Evolutionary conservation across 1,284 basidiomycete genomes (phyloP).

Genomic region (Athelia psychrophila): DNA sequence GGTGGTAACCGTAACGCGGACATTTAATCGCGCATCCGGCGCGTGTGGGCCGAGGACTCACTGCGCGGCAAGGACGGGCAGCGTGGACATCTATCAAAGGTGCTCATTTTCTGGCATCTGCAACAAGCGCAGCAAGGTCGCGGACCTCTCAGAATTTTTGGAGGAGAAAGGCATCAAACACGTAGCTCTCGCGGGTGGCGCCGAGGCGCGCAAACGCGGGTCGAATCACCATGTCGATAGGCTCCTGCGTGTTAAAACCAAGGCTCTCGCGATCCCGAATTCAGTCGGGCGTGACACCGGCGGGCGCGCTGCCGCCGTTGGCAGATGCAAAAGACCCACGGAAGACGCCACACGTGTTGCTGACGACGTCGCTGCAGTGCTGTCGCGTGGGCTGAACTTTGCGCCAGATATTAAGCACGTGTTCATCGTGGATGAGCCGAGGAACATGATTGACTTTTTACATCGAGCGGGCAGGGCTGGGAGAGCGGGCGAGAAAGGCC

Average conservation of each 20-base stretch:
- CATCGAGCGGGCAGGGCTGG: slow-evolving; percentile 86
- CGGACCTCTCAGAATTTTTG: slow-evolving; percentile 55
- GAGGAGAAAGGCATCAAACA: slow-evolving; percentile 58
- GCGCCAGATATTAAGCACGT: slow-evolving; percentile 72
- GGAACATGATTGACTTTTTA: slow-evolving; percentile 87
- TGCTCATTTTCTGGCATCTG: slow-evolving; percentile 85
- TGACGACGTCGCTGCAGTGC: slow-evolving; percentile 88
- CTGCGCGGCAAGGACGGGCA: slow-evolving; percentile 25
- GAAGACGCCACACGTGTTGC: slow-evolving; percentile 60
- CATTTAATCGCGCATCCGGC: slow-evolving; percentile 55
- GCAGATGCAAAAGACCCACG: slow-evolving; percentile 19
- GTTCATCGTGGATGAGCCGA: slow-evolving; percentile 81
- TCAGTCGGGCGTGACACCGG: background rate
- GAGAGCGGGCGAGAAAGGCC: slow-evolving; percentile 62
- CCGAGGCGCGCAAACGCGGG: slow-evolving; percentile 56
- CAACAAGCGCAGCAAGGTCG: slow-evolving; percentile 70
- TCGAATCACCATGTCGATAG: slow-evolving; percentile 73
- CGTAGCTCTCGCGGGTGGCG: slow-evolving; percentile 60
- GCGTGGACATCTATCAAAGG: slow-evolving; percentile 41
- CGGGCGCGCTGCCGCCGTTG: background rate
- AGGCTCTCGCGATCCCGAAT: background rate
- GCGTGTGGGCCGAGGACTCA: slow-evolving; percentile 75
- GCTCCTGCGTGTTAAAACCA: slow-evolving; percentile 44
- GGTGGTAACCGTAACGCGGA: slow-evolving; percentile 65
- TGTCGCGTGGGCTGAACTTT: slow-evolving; percentile 91